Base-by-base conservation (phyloP, 2,329 filamentous ascomycete genomes). In the Cadophora sp. region DNA sequence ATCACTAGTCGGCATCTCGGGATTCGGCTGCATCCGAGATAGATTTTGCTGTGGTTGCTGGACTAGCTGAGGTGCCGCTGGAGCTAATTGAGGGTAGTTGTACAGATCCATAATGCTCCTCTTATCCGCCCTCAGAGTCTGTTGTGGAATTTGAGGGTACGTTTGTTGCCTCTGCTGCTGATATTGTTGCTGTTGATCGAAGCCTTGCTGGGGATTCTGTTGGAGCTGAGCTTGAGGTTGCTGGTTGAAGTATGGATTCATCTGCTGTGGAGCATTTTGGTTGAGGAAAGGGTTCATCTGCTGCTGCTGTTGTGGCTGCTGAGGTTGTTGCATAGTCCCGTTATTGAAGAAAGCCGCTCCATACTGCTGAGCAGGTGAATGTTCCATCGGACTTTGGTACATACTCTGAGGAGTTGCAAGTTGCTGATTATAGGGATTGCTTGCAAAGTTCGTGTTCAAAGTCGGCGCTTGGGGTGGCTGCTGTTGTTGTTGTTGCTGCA, bases 41-140 rank as follows among this genome's bases (percentile, higher is more conserved):
- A 73, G 72, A 24, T 67, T 56, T 39, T 72, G 69, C 22, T 65
- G 47, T 14, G 66, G 59, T 48, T 71, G 68, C n/a, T 64, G 66
- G 18, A 63, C 24, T 22, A 69, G 66, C 30, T 69, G 66, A 27
- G 66, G 60, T 36, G 69, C 69, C 9, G 67, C 67, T n/a, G 76
- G 75, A 33, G 75, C 75, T 36, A 76, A 56, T 66, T 78, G 76
- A 45, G 76, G 75, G 33, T 76, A 85, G 75, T 87, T 89, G 66
- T 92, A 95, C 13, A 96, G 79, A 6, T 92, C 90, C 77, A 95
- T 82, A 67, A 96, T 95, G 4, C 90, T 90, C 3, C 86, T 87
- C 70, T 91, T 94, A 73, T 93, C 88, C 36, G 89, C 84, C 39
- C 85, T 81, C 50, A 81, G 81, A 18, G 83, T 81, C 60, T 82